phyloP scores from a whole-genome alignment of 2,329 filamentous ascomycete species.

The Zasmidium angulare region DNA sequence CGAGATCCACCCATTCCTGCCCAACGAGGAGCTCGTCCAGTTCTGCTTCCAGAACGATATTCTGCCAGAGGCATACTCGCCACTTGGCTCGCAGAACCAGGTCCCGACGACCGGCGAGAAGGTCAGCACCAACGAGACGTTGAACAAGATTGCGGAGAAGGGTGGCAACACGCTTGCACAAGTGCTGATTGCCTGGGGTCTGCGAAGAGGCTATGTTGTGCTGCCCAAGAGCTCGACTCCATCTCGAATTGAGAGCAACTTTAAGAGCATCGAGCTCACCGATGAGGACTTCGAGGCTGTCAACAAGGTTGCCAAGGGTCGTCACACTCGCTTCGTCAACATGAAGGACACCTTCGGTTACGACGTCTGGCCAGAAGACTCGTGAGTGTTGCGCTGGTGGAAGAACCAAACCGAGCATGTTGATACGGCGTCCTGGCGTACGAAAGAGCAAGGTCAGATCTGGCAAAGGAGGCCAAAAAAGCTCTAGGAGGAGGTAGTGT shows the following conservation, averaged over 20 bases:
- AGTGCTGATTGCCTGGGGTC: constrained; percentile 64
- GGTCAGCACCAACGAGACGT: constrained; percentile 58
- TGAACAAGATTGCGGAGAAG: constrained; percentile 60
- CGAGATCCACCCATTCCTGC: constrained; percentile 58
- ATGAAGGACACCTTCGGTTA: constrained; percentile 81
- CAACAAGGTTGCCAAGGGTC: constrained; percentile 63
- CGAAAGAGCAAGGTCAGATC: neutral
- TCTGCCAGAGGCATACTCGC: constrained; percentile 54
- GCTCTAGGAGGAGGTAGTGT: neutral
- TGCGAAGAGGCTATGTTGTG: constrained; percentile 65
- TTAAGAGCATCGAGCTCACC: constrained; percentile 59
- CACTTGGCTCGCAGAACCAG: constrained; percentile 68
- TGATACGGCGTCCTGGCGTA: neutral
- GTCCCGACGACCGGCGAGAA: constrained; percentile 68
- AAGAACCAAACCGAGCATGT: neutral
- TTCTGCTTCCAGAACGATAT: constrained; percentile 61
- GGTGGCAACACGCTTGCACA: constrained; percentile 60
- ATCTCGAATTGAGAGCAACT: constrained; percentile 67
- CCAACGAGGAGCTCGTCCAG: constrained; percentile 60
- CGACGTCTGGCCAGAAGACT: constrained; percentile 56
- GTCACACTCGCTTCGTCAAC: constrained; percentile 72
- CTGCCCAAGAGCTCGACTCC: constrained; percentile 70
- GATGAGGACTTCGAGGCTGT: constrained; percentile 58
- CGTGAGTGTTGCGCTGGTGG: constrained; percentile 1
- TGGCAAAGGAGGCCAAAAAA: neutral